Conservation (phyloP, 768 basidiomycete genomes). For the Phanerochaete sordida region DNA sequence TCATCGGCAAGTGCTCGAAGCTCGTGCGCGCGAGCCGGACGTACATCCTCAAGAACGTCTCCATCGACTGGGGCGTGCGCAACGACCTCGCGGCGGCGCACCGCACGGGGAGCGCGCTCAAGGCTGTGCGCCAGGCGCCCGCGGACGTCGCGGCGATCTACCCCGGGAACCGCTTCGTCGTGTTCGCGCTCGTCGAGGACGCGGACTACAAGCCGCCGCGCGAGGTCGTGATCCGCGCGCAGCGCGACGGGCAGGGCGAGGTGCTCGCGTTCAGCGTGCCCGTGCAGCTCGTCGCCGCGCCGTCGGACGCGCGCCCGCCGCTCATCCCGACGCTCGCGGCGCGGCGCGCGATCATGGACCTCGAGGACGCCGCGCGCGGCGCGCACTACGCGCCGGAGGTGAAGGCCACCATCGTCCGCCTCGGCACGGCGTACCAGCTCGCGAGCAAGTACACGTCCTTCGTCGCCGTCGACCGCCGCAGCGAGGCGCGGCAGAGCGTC, state of each 20-base stretch:
- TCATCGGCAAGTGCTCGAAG: conserved; percentile 45
- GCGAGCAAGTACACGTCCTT: conserved; percentile 53
- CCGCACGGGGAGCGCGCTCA: background rate
- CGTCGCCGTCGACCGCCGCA: conserved; percentile 34
- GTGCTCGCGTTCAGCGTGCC: conserved; percentile 16
- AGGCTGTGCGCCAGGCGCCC: conserved; percentile 31
- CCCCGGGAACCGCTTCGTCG: conserved; percentile 30
- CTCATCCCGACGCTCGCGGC: conserved; percentile 56
- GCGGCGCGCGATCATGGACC: conserved; percentile 45
- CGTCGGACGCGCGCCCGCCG: background rate
- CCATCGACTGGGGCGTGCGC: conserved; percentile 43
- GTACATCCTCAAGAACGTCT: conserved; percentile 40
- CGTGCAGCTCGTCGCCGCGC: conserved; percentile 23
- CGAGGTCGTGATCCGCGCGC: conserved; percentile 25
- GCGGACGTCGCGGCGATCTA: conserved; percentile 28
- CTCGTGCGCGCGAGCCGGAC: conserved; percentile 50
- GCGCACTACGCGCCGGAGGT: conserved; percentile 5
- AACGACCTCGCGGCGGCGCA: no score
- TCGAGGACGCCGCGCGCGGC: background rate
- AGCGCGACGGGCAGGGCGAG: conserved; percentile 21
- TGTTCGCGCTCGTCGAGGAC: conserved; percentile 29
- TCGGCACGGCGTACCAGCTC: conserved; percentile 51
- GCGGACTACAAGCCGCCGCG: conserved; percentile 20
- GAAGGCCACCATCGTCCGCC: conserved; percentile 42
- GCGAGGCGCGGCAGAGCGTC: no score